A percentile compares a stretch with the other conserved stretches of the same genome.
phyloP scores from a whole-genome alignment of 2,329 filamentous ascomycete species.

The Cercospora janseana region DNA sequence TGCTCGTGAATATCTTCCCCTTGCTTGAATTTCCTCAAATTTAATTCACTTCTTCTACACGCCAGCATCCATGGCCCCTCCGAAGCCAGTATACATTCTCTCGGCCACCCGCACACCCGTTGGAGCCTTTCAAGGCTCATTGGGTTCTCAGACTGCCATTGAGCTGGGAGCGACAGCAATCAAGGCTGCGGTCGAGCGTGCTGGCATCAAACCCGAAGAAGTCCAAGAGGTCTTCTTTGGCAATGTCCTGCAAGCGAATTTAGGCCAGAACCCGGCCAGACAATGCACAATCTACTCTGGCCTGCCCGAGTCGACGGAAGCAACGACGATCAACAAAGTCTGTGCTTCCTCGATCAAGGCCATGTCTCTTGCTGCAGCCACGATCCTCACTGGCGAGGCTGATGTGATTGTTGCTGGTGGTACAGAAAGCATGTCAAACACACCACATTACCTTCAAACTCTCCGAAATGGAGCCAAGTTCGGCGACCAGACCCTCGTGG shows the following conservation, averaged over 20 bases:
- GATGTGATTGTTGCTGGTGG: conserved; percentile 91
- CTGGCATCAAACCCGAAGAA: conserved; percentile 81
- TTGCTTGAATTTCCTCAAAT: background rate
- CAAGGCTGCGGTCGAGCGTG: conserved; percentile 75
- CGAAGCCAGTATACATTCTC: conserved; percentile 92
- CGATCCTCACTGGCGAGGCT: conserved; percentile 94
- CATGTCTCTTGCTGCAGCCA: conserved; percentile 90
- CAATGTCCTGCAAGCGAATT: conserved; percentile 93
- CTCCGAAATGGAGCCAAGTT: conserved; percentile 89
- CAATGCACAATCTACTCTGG: conserved; percentile 91
- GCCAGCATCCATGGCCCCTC: conserved; percentile 62
- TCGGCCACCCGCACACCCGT: conserved; percentile 74
- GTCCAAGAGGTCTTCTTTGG: conserved; percentile 97
- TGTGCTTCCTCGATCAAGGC: conserved; percentile 95
- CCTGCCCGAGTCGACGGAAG: conserved; percentile 73
- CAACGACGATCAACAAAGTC: conserved; percentile 98
- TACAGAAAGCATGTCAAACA: conserved; percentile 97
- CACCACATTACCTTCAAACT: conserved; percentile 89
- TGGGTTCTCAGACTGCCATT: conserved; percentile 80
- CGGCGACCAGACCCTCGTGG: conserved; percentile 82
- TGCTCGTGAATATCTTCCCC: background rate
- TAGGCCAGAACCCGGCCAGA: conserved; percentile 93
- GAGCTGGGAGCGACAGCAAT: conserved; percentile 90
- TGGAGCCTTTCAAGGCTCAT: conserved; percentile 89
- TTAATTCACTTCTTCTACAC: background rate